phyloP scores from a whole-genome alignment of 2,329 filamentous ascomycete genomes.

The Hirsutella thompsonii region DNA sequence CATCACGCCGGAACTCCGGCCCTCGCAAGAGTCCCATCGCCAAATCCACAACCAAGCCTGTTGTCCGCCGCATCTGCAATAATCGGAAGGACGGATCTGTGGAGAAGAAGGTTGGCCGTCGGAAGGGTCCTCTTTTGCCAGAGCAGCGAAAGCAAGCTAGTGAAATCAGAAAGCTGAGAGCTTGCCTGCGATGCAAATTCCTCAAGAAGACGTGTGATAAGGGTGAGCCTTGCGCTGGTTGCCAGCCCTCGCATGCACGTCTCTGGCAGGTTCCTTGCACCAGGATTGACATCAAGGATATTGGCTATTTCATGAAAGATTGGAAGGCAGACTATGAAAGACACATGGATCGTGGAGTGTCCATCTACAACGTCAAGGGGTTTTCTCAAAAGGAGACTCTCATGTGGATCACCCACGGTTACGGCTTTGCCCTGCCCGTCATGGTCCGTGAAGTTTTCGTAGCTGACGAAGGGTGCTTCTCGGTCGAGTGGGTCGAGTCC shows the following conservation, averaged over 20 bases:
- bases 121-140: constrained; percentile 78
- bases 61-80: constrained; percentile 64
- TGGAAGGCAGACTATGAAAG: constrained; percentile 96
- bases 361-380: constrained; percentile 90
- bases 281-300: constrained; percentile 96
- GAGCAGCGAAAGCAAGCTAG: constrained; percentile 95
- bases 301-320: constrained; percentile 97
- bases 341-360: constrained; percentile 75
- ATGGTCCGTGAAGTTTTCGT: constrained; percentile 91
- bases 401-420: constrained; percentile 93
- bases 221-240: constrained; percentile 89
- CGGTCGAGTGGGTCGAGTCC: constrained; percentile 86
- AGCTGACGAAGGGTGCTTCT: constrained; percentile 82
- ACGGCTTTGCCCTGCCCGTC: constrained; percentile 84
- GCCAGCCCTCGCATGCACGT: constrained; percentile 87
- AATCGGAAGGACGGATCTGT: constrained; percentile 65
- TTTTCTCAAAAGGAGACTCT: constrained; percentile 52
- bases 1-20: constrained; percentile 51
- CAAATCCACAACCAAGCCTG: constrained; percentile 67
- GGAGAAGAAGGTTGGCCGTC: constrained; percentile 87
- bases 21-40: constrained; percentile 65
- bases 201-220: constrained; percentile 99
- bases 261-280: constrained; percentile 98
- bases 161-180: constrained; percentile 88
- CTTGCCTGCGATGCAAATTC: constrained; percentile 93